phyloP scores from a whole-genome alignment of 805 yeast genomes.

The Metschnikowia continentalis region DNA sequence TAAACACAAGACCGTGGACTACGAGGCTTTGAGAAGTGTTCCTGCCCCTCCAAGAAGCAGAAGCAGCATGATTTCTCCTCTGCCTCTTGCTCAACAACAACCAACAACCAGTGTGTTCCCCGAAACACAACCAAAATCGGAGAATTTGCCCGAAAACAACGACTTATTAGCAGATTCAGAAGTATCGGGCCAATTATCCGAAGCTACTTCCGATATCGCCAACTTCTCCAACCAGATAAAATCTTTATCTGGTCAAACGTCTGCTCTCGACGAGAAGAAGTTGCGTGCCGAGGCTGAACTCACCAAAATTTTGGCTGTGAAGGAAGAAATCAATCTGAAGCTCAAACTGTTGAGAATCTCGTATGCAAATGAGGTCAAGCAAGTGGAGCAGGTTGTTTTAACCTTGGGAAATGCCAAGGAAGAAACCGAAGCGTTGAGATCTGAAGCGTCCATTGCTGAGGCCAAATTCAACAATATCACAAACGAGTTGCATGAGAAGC shows the following conservation, averaged over 20 bases:
- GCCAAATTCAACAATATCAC: conserved; percentile 73
- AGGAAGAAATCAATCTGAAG: conserved; percentile 70
- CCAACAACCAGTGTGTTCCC: not conserved
- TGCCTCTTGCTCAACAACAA: conserved; percentile 5
- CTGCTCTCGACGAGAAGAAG: conserved; percentile 65
- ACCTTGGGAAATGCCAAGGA: conserved; percentile 53
- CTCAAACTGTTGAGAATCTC: conserved; percentile 60
- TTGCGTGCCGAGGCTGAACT: conserved; percentile 74
- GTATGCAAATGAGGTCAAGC: conserved; percentile 75
- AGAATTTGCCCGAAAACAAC: conserved; percentile 22
- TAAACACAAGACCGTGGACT: conserved; percentile 30
- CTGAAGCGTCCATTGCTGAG: conserved; percentile 72
- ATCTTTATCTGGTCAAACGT: conserved; percentile 72
- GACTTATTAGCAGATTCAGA: conserved; percentile 59
- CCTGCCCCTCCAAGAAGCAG: conserved; percentile 39
- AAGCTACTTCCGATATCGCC: conserved; percentile 81
- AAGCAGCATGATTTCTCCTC: not conserved
- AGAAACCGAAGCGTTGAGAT: conserved; percentile 66
- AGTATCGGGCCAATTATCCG: conserved; percentile 63
- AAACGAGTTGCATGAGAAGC: conserved; percentile 56
- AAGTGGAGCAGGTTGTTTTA: conserved; percentile 68
- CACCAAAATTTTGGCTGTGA: conserved; percentile 58
- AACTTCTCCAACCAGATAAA: conserved; percentile 80
- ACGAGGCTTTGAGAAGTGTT: conserved; percentile 47
- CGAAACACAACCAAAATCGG: not conserved